phyloP scores from a whole-genome alignment of 2,329 filamentous ascomycete species.

The Bimuria novae-zelandiae region DNA sequence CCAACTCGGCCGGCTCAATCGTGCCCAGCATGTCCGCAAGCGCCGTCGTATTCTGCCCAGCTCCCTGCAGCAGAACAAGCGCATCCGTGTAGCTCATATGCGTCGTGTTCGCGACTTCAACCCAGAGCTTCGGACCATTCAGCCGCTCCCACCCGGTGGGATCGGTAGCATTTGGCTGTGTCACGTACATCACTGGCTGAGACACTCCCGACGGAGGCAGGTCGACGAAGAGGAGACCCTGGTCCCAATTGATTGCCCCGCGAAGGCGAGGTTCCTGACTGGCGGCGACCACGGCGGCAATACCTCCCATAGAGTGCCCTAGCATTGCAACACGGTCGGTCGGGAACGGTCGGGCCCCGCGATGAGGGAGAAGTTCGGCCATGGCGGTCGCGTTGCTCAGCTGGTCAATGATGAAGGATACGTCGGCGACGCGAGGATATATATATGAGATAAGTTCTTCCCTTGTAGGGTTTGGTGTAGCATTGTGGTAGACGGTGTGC shows the following conservation, averaged over 20 bases:
- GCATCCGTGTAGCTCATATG: constrained; percentile 26
- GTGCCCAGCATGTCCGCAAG: constrained; percentile 19
- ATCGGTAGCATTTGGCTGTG: constrained; percentile 12
- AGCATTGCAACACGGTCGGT: constrained; percentile 14
- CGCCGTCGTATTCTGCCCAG: constrained; percentile 17
- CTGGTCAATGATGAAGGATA: constrained; percentile 29
- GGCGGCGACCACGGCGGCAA: neutral
- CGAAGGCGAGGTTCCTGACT: neutral
- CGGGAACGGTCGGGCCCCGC: constrained; percentile 16
- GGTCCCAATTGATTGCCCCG: constrained; percentile 18
- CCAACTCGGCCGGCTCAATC: constrained; percentile 14
- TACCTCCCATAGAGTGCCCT: neutral
- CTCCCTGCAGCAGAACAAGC: constrained; percentile 19
- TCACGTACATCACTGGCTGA: constrained; percentile 26
- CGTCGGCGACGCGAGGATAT: constrained; percentile 22
- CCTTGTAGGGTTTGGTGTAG: neutral
- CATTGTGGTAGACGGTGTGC: neutral
- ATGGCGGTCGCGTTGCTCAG: constrained; percentile 27
- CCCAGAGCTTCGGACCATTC: constrained; percentile 29
- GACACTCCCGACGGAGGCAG: constrained; percentile 20
- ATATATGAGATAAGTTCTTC: constrained; percentile 8
- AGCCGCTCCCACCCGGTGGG: constrained; percentile 16
- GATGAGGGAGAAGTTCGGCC: constrained; percentile 9
- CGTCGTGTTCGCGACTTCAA: constrained; percentile 21
- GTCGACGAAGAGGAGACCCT: constrained; percentile 20